A percentile compares a stretch with the other conserved stretches of the same genome.
Evolutionary conservation across 495 filamentous ascomycete species (phyloP).

Genomic region (Aspergillus hancockii): DNA sequence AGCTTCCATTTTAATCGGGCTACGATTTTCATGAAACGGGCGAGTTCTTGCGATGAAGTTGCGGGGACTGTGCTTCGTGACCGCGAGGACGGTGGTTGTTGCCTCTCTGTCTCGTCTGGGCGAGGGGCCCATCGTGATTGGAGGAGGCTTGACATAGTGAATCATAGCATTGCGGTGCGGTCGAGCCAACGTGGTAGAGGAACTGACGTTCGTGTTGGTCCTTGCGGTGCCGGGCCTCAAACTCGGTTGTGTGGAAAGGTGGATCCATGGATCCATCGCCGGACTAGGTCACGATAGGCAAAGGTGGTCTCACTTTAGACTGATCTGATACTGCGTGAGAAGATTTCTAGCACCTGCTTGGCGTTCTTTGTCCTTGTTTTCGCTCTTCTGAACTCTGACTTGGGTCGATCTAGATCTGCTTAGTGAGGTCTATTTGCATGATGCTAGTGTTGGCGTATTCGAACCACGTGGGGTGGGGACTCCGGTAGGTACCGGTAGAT

Average conservation of each 20-base stretch:
- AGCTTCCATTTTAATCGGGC: slow-evolving; percentile 62
- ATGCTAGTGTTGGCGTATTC: too few species aligned
- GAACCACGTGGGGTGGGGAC: too few species aligned
- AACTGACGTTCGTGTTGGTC: background rate
- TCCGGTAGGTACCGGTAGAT: too few species aligned
- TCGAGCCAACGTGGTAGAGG: background rate
- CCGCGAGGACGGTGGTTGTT: background rate
- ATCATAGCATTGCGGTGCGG: background rate
- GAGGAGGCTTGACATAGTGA: background rate
- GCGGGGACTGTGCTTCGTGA: background rate
- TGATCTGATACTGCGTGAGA: background rate
- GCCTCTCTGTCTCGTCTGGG: background rate
- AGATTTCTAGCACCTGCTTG: too few species aligned
- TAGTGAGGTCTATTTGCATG: too few species aligned
- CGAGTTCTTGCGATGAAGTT: slow-evolving; percentile 44
- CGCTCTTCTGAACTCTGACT: too few species aligned
- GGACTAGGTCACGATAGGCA: background rate
- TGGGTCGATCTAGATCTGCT: too few species aligned
- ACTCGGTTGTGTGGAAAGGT: background rate
- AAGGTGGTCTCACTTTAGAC: background rate
- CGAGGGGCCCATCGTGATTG: slow-evolving; percentile 1
- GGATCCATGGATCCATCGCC: background rate
- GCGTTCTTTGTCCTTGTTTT: too few species aligned
- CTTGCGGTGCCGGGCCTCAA: background rate
- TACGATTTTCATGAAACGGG: slow-evolving; percentile 57